These are phyloP conservation scores for Diaporthe vaccinii DNA, from an alignment of 2,329 filamentous ascomycete species.

Conservation along the genomic window DNA sequence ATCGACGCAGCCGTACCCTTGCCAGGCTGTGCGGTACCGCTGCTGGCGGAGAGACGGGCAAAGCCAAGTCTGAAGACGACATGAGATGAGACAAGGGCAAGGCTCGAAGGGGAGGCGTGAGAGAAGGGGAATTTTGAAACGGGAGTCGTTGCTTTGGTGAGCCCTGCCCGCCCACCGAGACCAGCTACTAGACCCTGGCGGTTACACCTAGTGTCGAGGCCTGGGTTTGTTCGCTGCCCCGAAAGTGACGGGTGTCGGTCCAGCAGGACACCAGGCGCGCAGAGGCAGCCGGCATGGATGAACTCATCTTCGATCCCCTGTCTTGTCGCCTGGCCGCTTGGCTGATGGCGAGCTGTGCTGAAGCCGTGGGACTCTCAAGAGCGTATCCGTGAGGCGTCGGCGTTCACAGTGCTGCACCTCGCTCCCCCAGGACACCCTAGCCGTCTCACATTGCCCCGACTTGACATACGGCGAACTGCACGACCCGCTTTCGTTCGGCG, in stretches of 20 bases:
- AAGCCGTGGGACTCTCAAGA: not conserved
- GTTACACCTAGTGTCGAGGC: constrained; percentile 22
- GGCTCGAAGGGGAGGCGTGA: constrained; percentile 29
- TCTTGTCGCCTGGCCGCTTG: constrained; percentile 1
- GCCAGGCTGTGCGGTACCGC: constrained; percentile 35
- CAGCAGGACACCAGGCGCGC: constrained; percentile 19
- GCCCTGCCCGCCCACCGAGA: constrained; percentile 31
- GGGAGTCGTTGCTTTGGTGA: constrained; percentile 35
- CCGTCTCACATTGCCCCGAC: constrained; percentile 5
- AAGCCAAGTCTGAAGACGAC: constrained; percentile 32
- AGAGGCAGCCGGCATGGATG: constrained; percentile 31
- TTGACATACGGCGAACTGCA: constrained; percentile 7
- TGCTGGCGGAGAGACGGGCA: constrained; percentile 22
- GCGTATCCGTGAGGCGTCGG: not conserved
- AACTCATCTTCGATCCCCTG: not conserved
- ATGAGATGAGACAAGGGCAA: constrained; percentile 32
- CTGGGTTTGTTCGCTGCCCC: constrained; percentile 24
- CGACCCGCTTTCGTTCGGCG: constrained; percentile 13
- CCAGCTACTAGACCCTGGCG: constrained; percentile 14
- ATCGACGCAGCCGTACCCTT: constrained; percentile 38
- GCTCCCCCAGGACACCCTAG: not conserved
- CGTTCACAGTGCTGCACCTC: not conserved
- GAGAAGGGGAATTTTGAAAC: constrained; percentile 36
- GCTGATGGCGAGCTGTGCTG: not conserved
- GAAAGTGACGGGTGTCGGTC: constrained; percentile 17